phyloP scores from a whole-genome alignment of 768 basidiomycete species.

The Austroboletus eburneus region DNA sequence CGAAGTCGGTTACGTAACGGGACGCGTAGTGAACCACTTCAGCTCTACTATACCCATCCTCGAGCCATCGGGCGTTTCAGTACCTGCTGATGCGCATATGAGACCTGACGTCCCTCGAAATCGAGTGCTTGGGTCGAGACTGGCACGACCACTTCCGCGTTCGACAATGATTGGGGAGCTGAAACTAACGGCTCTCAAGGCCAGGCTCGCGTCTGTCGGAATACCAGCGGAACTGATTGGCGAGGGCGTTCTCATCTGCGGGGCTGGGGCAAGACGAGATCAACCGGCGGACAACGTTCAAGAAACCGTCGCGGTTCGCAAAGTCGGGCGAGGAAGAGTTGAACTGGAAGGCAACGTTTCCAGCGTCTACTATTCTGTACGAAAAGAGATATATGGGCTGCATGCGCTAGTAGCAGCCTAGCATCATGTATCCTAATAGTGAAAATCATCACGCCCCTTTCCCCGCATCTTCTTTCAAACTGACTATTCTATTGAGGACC shows the following conservation, averaged over 20 bases:
- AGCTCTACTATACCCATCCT: conserved; percentile 88
- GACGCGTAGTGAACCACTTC: conserved; percentile 79
- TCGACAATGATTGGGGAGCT: conserved; percentile 98
- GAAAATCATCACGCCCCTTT: conserved; percentile 42
- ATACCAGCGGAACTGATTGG: conserved; percentile 95
- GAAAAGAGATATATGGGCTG: conserved; percentile 84
- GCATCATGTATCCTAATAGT: conserved; percentile 1
- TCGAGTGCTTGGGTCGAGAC: conserved; percentile 61
- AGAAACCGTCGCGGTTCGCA: conserved; percentile 83
- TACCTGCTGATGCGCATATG: conserved; percentile 20
- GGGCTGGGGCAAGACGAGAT: conserved; percentile 47
- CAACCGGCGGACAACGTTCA: conserved; percentile 43
- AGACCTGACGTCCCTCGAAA: conserved; percentile 26
- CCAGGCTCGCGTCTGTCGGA: conserved; percentile 67
- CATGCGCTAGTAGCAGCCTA: conserved; percentile 84
- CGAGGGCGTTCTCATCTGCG: conserved; percentile 93
- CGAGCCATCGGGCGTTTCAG: conserved; percentile 53
- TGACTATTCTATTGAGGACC: conserved; percentile 89
- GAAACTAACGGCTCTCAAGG: conserved; percentile 84
- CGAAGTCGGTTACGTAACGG: conserved; percentile 89
- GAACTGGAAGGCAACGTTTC: conserved; percentile 89
- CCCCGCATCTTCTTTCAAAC: conserved; percentile 89
- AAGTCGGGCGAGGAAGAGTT: conserved; percentile 78
- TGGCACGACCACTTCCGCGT: conserved; percentile 64
- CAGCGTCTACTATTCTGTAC: conserved; percentile 83